A percentile compares a stretch with the other conserved stretches of the same genome.
Evolutionary conservation across 257 asterid species (phyloP).

Genomic region (Thymus mandschuricus): DNA sequence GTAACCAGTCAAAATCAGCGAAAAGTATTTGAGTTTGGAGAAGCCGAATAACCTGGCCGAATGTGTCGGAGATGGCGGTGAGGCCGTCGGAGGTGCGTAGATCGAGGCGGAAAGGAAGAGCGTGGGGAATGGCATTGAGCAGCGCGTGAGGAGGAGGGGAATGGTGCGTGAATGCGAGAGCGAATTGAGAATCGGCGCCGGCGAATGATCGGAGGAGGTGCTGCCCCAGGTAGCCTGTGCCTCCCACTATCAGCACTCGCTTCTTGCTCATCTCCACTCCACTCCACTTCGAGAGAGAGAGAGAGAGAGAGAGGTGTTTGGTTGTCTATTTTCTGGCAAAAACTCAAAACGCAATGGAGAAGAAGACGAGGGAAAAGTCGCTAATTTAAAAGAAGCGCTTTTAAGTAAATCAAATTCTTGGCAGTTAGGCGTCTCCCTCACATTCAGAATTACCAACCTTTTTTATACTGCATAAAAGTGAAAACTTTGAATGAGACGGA

Average conservation of each 20-base stretch:
- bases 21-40: neutral
- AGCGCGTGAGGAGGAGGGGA: slow-evolving; percentile 71
- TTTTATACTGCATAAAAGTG: too few species aligned
- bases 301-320: too few species aligned
- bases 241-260: slow-evolving; percentile 74
- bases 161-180: slow-evolving; percentile 71
- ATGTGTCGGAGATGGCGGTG: slow-evolving; percentile 49
- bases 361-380: neutral
- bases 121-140: slow-evolving; percentile 62
- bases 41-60: slow-evolving; percentile 64
- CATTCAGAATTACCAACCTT: too few species aligned
- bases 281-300: neutral
- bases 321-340: neutral
- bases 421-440: too few species aligned
- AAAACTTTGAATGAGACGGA: too few species aligned
- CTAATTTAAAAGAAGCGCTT: neutral
- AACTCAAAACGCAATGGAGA: neutral
- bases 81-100: slow-evolving; percentile 66
- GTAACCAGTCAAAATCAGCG: neutral
- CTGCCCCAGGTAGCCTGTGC: slow-evolving; percentile 96
- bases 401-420: neutral
- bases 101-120: slow-evolving; percentile 68
- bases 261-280: slow-evolving; percentile 35
- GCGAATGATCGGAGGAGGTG: slow-evolving; percentile 69
- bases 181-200: slow-evolving; percentile 27